Percentiles rank a stretch among this genome's conserved stretches.
Conservation (phyloP, 2,329 filamentous ascomycete genomes). For the Cladosporium cucumerinum region DNA sequence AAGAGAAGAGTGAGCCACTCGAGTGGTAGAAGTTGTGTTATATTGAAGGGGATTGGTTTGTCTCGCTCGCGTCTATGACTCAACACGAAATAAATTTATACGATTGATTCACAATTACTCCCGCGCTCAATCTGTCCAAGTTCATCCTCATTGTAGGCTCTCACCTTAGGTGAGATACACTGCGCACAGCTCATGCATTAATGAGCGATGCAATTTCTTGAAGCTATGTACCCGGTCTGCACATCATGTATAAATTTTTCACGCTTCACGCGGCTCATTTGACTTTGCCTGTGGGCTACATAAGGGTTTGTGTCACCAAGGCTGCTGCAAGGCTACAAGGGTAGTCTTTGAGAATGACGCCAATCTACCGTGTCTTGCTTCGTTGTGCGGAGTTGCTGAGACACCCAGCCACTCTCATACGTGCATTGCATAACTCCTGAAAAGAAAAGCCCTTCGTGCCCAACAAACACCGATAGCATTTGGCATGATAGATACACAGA, state of each 20-base stretch:
- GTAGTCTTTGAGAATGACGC: neutral
- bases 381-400: neutral
- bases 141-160: neutral
- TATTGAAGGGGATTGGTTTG: neutral
- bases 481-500: neutral
- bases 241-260: too few species aligned
- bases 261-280: neutral
- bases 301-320: neutral
- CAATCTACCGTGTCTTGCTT: neutral
- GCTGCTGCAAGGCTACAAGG: neutral
- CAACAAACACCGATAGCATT: neutral
- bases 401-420: neutral
- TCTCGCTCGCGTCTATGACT: neutral
- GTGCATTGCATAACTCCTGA: neutral
- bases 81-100: slow-evolving; percentile 12
- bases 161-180: too few species aligned
- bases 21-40: slow-evolving; percentile 68
- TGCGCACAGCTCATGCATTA: too few species aligned
- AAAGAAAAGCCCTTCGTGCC: neutral
- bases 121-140: neutral
- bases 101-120: neutral
- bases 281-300: neutral
- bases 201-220: neutral
- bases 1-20: slow-evolving; percentile 77
- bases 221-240: too few species aligned